Evolutionary conservation across 495 filamentous ascomycete genomes (phyloP).

Genomic region (Pseudomonodictys pantanalensis): DNA sequence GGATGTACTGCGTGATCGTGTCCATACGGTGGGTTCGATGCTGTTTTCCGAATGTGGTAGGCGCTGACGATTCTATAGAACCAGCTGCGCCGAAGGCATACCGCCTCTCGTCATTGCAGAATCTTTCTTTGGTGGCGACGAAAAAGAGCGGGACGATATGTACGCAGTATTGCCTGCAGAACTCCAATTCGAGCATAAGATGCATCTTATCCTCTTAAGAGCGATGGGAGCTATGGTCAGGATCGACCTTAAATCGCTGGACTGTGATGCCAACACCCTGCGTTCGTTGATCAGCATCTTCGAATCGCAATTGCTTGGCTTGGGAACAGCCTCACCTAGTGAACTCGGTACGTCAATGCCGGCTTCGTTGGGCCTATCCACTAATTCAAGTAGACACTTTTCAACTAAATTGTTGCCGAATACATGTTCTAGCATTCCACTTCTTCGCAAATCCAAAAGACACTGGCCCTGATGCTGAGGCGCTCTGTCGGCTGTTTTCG

Average conservation of each 20-base stretch:
- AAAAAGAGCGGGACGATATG: conserved; percentile 14
- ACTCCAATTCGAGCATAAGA: conserved; percentile 18
- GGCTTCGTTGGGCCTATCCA: neutral
- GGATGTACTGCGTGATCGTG: conserved; percentile 26
- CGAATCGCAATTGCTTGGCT: conserved; percentile 13
- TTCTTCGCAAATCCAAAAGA: conserved; percentile 14
- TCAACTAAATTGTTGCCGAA: conserved; percentile 20
- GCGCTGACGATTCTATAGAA: conserved; percentile 1
- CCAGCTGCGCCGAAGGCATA: conserved; percentile 22
- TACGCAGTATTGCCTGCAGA: neutral
- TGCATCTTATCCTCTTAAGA: conserved; percentile 16
- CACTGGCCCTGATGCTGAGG: conserved; percentile 11
- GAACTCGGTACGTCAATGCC: conserved; percentile 16
- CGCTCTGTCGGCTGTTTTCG: conserved; percentile 9
- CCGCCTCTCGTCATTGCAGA: conserved; percentile 26
- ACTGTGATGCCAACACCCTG: conserved; percentile 14
- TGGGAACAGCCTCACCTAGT: conserved; percentile 7
- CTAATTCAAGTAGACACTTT: conserved; percentile 20
- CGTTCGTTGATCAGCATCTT: conserved; percentile 20
- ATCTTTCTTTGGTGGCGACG: conserved; percentile 12
- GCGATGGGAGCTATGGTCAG: conserved; percentile 16
- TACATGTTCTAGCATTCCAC: conserved; percentile 24
- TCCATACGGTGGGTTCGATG: conserved; percentile 6
- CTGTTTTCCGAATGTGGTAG: neutral
- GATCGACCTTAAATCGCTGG: conserved; percentile 12